Percentiles rank a stretch among this genome's conserved stretches.
These are phyloP conservation scores for Coemansia sp. DNA, from an alignment of 192 early-diverging fungal genomes.

Conservation along the genomic window DNA sequence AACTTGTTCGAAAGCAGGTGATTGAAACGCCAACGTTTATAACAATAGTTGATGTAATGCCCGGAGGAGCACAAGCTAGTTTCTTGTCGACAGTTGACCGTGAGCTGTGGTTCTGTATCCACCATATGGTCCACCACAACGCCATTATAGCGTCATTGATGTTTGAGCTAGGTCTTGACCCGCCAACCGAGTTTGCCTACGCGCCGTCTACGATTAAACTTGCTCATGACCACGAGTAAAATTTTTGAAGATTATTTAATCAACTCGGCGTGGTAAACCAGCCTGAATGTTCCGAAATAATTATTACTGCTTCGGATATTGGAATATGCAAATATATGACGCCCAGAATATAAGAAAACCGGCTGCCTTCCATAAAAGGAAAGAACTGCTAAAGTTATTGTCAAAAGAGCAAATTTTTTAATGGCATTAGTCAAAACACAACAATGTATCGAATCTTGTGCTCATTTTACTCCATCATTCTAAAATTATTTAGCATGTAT, in stretches of 20 bases:
- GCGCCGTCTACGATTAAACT: slow-evolving; percentile 50
- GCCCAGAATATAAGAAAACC: neutral
- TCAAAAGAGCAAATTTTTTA: no score
- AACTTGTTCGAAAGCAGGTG: neutral
- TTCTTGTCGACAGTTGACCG: slow-evolving; percentile 42
- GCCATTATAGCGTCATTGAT: slow-evolving; percentile 48
- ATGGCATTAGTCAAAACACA: no score
- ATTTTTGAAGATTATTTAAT: neutral
- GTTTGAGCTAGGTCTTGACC: slow-evolving; percentile 29
- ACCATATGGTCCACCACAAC: slow-evolving; percentile 56
- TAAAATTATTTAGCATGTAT: no score
- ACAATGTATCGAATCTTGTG: no score
- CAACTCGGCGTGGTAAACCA: no score
- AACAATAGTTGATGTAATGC: slow-evolving; percentile 21
- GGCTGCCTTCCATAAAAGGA: no score
- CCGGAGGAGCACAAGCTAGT: slow-evolving; percentile 5
- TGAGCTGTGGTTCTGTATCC: slow-evolving; percentile 56
- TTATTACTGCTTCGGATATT: no score
- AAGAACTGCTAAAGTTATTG: no score
- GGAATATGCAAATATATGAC: slow-evolving; percentile 1
- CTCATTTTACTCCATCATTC: no score
- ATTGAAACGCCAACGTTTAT: neutral
- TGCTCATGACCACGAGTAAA: slow-evolving; percentile 4
- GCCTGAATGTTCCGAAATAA: no score
- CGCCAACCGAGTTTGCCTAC: slow-evolving; percentile 40